Conservation (phyloP, 768 basidiomycete species). For the Mycena chlorophos region DNA sequence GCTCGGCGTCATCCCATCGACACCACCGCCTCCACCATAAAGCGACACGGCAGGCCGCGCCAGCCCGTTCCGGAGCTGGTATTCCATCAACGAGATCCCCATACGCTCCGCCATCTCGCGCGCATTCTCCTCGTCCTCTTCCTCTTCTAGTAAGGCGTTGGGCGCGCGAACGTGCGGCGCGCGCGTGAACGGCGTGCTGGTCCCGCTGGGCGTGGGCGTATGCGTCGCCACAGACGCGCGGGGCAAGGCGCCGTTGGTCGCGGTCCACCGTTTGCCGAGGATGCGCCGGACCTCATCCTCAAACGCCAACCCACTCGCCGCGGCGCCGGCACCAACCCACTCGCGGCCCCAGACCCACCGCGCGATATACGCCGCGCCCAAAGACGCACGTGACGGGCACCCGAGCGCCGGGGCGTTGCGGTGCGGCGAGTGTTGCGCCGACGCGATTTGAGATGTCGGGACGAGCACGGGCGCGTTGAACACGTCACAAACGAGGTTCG, state of each 20-base stretch:
- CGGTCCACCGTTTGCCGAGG: constrained; percentile 72
- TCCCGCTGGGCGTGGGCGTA: constrained; percentile 46
- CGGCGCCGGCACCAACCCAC: constrained; percentile 35
- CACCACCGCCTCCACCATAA: constrained; percentile 40
- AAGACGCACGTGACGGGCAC: constrained; percentile 66
- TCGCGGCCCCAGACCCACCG: constrained; percentile 86
- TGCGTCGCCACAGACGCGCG: constrained; percentile 59
- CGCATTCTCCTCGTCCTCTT: constrained; percentile 62
- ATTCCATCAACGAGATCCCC: constrained; percentile 11
- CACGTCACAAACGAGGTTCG: constrained; percentile 77
- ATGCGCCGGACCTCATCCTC: constrained; percentile 79
- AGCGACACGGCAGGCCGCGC: constrained; percentile 25
- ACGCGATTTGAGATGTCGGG: constrained; percentile 73
- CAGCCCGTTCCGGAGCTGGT: constrained; percentile 24
- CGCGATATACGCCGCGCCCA: constrained; percentile 78
- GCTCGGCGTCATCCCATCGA: constrained; percentile 43
- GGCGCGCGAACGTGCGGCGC: constrained; percentile 49
- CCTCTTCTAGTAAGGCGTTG: constrained; percentile 65
- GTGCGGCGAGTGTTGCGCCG: constrained; percentile 69
- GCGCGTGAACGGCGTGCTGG: constrained; percentile 67
- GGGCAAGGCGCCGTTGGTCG: constrained; percentile 56
- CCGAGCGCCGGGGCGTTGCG: constrained; percentile 72
- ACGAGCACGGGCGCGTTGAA: constrained; percentile 83
- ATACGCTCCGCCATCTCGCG: constrained; percentile 2
- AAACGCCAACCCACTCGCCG: constrained; percentile 43